Conservation (phyloP, 2,329 filamentous ascomycete species). For the Fusarium euwallaceae region DNA sequence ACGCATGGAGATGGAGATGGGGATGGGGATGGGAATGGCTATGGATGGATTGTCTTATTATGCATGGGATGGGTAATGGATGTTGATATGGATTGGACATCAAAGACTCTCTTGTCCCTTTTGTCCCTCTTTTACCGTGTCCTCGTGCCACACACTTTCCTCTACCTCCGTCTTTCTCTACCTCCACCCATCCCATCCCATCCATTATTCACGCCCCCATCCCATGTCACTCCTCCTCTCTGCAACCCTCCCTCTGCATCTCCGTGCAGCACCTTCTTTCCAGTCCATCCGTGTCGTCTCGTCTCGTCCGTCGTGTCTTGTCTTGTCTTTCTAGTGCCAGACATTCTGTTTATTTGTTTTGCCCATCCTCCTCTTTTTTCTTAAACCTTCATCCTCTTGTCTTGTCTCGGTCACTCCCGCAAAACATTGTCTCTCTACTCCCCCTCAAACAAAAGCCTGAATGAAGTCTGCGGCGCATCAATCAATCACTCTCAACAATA, state of each 20-base stretch:
- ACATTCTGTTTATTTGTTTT: slow-evolving; percentile 22
- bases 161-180: not conserved
- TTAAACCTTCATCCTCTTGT: not conserved
- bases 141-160: slow-evolving; percentile 21
- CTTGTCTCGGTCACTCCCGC: slow-evolving; percentile 8
- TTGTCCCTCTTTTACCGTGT: slow-evolving; percentile 1
- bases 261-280: slow-evolving; percentile 3
- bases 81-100: slow-evolving; percentile 18
- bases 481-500: slow-evolving; percentile 41
- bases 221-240: slow-evolving; percentile 13
- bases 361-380: slow-evolving; percentile 17
- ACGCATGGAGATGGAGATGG: not conserved
- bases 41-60: not conserved
- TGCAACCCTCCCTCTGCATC: slow-evolving; percentile 8
- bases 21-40: not conserved
- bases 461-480: slow-evolving; percentile 13
- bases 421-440: slow-evolving; percentile 1
- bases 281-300: not conserved
- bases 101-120: not conserved
- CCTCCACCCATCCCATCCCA: slow-evolving; percentile 14
- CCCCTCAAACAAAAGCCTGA: not conserved
- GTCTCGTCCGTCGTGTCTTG: not conserved
- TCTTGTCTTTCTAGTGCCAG: slow-evolving; percentile 8
- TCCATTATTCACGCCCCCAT: slow-evolving; percentile 13
- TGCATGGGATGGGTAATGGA: not conserved